These are phyloP conservation scores for Plasmopara viticola DNA, from an alignment of 352 stramenopile genomes.

Conservation along the genomic window DNA sequence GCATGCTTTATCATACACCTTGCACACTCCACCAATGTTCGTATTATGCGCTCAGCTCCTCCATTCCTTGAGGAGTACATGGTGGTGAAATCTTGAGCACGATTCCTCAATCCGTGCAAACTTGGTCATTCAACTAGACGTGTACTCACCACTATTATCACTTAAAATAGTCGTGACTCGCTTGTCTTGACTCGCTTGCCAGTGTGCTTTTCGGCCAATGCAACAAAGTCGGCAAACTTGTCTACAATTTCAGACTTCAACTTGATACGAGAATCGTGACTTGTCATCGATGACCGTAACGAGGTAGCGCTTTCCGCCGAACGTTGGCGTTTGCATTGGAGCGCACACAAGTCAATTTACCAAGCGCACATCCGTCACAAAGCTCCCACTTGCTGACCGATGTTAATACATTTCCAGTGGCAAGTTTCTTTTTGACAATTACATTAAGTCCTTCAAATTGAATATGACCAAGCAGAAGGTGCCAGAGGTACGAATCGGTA, in stretches of 20 bases:
- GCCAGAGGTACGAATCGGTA: too few species aligned
- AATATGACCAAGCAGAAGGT: too few species aligned
- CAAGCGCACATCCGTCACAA: too few species aligned
- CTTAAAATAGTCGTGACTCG: neutral
- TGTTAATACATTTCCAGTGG: neutral
- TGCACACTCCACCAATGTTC: neutral
- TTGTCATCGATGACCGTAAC: neutral
- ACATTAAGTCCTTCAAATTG: too few species aligned
- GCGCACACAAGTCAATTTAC: neutral
- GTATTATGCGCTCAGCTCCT: neutral
- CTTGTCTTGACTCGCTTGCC: neutral
- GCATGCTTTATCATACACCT: neutral
- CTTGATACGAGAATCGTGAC: neutral
- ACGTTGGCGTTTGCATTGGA: neutral
- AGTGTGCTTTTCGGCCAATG: neutral
- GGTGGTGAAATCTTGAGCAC: neutral
- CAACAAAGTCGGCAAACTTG: neutral
- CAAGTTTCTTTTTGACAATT: too few species aligned
- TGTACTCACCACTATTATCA: neutral
- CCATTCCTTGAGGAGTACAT: neutral
- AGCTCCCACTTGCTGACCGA: too few species aligned
- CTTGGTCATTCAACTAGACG: neutral
- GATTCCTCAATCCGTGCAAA: neutral
- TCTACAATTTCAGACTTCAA: neutral
- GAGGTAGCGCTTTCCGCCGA: neutral